Conservation (phyloP, 257 asterid species). For the Gardenia jasminoides region DNA sequence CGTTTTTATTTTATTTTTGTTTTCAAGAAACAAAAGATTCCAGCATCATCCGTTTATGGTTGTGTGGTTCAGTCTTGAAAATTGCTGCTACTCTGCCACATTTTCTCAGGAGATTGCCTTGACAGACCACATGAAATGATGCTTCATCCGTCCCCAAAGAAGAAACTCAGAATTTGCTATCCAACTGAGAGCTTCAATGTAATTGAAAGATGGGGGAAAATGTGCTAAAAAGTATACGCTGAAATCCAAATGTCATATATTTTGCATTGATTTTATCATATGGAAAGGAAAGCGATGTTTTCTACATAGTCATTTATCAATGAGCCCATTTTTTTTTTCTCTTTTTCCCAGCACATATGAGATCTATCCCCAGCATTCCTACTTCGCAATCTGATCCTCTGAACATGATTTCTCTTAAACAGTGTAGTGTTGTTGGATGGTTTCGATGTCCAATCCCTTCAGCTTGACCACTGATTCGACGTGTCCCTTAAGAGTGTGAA, state of each 20-base stretch:
- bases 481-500: slow-evolving; percentile 46
- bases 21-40: neutral
- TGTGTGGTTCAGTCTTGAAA: neutral
- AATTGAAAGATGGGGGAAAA: neutral
- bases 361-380: no score
- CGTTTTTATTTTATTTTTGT: no score
- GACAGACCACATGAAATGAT: neutral
- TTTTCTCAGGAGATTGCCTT: neutral
- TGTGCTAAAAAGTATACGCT: neutral
- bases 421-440: slow-evolving; percentile 23
- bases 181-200: neutral
- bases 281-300: slow-evolving; percentile 1
- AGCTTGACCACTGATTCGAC: slow-evolving; percentile 24
- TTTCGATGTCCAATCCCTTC: slow-evolving; percentile 22
- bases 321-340: neutral
- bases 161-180: neutral
- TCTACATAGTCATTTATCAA: neutral
- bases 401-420: neutral
- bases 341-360: no score
- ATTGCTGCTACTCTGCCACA: neutral
- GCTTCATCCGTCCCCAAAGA: neutral
- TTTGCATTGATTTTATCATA: neutral
- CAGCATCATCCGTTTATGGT: neutral
- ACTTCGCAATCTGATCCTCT: slow-evolving; percentile 16
- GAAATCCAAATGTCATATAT: no score